phyloP scores from a whole-genome alignment of 768 basidiomycete species.

The Tricholoma hemisulphureum region DNA sequence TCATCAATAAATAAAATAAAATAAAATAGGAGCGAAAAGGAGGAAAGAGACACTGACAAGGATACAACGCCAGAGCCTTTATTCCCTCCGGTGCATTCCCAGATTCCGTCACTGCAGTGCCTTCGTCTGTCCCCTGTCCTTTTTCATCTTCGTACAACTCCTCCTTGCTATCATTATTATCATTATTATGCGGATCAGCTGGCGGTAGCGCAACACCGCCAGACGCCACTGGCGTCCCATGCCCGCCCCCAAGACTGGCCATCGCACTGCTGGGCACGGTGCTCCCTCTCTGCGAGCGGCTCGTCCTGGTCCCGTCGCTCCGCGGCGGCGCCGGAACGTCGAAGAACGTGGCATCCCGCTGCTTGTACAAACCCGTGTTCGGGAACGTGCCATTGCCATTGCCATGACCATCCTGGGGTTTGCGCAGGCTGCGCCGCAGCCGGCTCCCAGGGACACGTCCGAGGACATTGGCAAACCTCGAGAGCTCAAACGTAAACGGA shows the following conservation, averaged over 20 bases:
- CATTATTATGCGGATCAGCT: no score
- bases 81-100: background rate
- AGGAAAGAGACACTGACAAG: constrained; percentile 8
- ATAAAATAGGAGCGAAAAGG: background rate
- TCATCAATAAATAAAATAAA: background rate
- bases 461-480: background rate
- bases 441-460: background rate
- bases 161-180: no score
- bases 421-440: background rate
- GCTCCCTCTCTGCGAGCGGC: background rate
- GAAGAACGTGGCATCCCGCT: background rate
- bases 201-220: background rate
- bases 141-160: no score
- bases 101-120: background rate
- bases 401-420: background rate
- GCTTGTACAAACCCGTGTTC: background rate
- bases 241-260: background rate
- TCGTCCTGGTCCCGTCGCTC: background rate
- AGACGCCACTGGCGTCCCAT: background rate
- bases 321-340: background rate
- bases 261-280: background rate
- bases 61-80: constrained; percentile 8
- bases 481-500: no score
- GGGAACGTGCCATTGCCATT: background rate
- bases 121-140: background rate